phyloP scores from a whole-genome alignment of 352 stramenopile genomes.

The Phytophthora pisi region DNA sequence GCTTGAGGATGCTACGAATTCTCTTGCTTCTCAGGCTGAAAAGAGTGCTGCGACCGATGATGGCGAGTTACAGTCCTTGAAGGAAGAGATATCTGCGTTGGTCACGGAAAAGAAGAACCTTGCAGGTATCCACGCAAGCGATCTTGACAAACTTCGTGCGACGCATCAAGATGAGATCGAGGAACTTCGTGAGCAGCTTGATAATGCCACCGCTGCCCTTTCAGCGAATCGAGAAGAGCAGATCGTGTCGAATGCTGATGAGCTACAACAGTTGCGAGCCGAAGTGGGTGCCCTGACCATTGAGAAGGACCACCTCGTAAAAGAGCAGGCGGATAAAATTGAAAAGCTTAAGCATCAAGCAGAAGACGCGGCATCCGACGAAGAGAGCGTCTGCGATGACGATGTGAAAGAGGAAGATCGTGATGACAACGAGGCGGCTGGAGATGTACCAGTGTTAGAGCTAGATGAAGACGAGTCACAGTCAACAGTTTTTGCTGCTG shows the following conservation, averaged over 20 bases:
- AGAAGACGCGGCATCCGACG: conserved; percentile 1
- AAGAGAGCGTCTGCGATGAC: not conserved
- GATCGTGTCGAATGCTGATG: conserved; percentile 30
- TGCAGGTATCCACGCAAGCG: conserved; percentile 4
- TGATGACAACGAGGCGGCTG: conserved; percentile 8
- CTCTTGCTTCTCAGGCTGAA: conserved; percentile 4
- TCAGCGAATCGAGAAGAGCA: conserved; percentile 14
- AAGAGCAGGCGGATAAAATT: conserved; percentile 27
- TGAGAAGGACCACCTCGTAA: conserved; percentile 27
- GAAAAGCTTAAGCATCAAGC: conserved; percentile 30
- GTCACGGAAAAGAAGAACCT: conserved; percentile 7
- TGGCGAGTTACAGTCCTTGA: conserved; percentile 26
- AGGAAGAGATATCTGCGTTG: conserved; percentile 8
- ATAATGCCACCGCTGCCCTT: conserved; percentile 7
- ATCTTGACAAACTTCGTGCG: conserved; percentile 14
- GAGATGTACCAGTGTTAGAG: conserved; percentile 30
- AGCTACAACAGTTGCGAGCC: conserved; percentile 33
- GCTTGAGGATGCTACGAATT: conserved; percentile 21
- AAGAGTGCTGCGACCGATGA: not conserved
- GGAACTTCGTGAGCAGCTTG: conserved; percentile 12
- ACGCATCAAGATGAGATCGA: conserved; percentile 16
- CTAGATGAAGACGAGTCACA: conserved; percentile 6
- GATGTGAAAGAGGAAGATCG: not conserved
- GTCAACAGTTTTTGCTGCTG: conserved; percentile 12
- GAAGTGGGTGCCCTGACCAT: conserved; percentile 31